Conservation (phyloP, 768 basidiomycete species). For the Rhizopogon salebrosus region DNA sequence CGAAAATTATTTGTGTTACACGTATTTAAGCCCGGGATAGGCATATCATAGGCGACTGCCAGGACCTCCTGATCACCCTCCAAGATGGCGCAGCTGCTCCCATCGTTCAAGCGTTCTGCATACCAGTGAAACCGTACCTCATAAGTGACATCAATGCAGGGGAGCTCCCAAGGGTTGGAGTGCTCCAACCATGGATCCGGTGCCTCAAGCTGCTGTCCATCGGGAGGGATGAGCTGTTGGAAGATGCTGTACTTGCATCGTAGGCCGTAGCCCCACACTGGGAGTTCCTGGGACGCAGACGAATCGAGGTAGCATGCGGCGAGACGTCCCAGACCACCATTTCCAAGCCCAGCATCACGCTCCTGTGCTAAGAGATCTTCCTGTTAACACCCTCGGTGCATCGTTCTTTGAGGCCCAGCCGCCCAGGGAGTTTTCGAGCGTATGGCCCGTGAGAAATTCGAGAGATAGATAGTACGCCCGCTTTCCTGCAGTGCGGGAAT, state of each 20-base stretch:
- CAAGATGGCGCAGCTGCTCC: constrained; percentile 63
- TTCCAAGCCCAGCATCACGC: constrained; percentile 91
- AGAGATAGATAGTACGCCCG: constrained; percentile 94
- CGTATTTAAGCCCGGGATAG: constrained; percentile 81
- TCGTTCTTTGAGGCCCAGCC: constrained; percentile 82
- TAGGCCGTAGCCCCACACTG: constrained; percentile 93
- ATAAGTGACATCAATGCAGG: constrained; percentile 78
- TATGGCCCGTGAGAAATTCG: constrained; percentile 86
- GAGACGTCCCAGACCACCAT: constrained; percentile 92
- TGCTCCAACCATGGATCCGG: constrained; percentile 91
- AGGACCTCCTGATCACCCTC: constrained; percentile 91
- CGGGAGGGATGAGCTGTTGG: constrained; percentile 83
- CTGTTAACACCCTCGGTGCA: constrained; percentile 59
- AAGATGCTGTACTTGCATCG: constrained; percentile 96
- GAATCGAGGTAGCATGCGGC: constrained; percentile 98
- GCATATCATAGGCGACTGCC: constrained; percentile 91
- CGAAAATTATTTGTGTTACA: constrained; percentile 87
- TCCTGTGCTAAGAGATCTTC: constrained; percentile 86
- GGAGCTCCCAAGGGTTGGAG: constrained; percentile 86
- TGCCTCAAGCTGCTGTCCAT: constrained; percentile 82
- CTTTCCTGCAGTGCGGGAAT: constrained; percentile 81
- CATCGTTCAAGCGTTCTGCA: constrained; percentile 62
- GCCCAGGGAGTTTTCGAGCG: constrained; percentile 75
- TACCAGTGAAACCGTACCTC: constrained; percentile 88
- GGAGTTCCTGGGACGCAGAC: constrained; percentile 84